Evolutionary conservation across 371 early-diverging fungal species (phyloP).

Genomic region (Syncephalastrum sp.): DNA sequence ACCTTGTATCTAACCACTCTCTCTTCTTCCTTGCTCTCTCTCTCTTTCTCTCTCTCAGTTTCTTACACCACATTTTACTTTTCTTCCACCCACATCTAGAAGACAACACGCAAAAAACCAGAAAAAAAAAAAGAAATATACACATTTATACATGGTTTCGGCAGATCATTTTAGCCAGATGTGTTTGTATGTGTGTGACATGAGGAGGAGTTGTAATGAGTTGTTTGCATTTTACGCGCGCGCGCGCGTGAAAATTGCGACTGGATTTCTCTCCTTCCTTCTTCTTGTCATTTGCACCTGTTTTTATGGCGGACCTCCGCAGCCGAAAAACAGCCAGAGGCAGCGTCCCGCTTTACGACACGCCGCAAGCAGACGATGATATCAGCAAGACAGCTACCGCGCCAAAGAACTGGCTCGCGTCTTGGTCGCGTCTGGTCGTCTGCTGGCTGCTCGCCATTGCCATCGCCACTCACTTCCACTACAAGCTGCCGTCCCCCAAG

Average conservation of each 20-base stretch:
- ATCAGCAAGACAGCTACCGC: background rate
- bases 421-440: constrained; percentile 15
- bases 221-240: no score
- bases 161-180: no score
- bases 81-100: no score
- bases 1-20: background rate
- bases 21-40: background rate
- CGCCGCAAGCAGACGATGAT: no score
- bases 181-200: no score
- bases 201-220: no score
- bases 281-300: no score
- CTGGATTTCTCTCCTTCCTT: no score
- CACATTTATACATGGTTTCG: no score
- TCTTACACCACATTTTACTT: background rate
- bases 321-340: background rate
- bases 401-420: constrained; percentile 1
- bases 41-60: constrained; percentile 5
- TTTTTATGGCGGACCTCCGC: background rate
- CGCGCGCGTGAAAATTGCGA: no score
- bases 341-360: background rate
- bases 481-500: constrained; percentile 43
- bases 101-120: no score
- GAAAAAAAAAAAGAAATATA: no score
- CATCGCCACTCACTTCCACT: constrained; percentile 35
- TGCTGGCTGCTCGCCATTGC: constrained; percentile 27